Base-by-base conservation (phyloP, 2,329 filamentous ascomycete species). In the Diplodia intermedia region DNA sequence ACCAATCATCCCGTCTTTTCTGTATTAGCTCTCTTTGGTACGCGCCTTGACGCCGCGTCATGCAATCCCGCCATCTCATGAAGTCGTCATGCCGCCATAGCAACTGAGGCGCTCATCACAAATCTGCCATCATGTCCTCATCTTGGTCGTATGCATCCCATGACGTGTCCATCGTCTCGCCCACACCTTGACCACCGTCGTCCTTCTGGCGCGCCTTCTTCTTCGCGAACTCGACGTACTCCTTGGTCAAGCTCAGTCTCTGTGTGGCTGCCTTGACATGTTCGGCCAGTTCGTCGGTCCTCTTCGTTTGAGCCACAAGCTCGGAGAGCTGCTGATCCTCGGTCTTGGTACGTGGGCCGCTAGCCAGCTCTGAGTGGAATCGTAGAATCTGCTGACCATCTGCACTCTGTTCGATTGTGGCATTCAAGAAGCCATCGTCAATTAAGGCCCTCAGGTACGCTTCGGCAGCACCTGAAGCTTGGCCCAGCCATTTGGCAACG, bases 221-320 rank as follows among this genome's bases (percentile, higher is more conserved):
- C 72, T 82, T 84, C 63, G 84, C 69, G 62, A 81, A 81, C 53
- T 88, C 85, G 38, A 88, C 79, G 71, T 86, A 88, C 73, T 90
- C 88, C 72, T 84, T 86, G 67, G 82, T 86, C 52, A 90, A 75
- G 52, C 84, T 85, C 61, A 90, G 74, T 20, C 83, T 84, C 65
- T 83, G 81, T 70, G 89, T 86, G 18, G 83, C 84, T 69, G 85
- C 82, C 71, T 82, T 82, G 54, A 88, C 80, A 71, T 84, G 82
- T 26, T 81, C 78, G 23, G 84, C 81, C 6, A 90, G 80, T 9
- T 74, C 72, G 63, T 84, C 80, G 1, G 88, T 84, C 33, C 83
- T 83, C 53, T 77, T 71, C 38, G 82, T 84, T 73, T 86, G 86
- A 50, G 77, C 75, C 53, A 81, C 77, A 9, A 90, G 77, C 47